phyloP scores from a whole-genome alignment of 2,329 filamentous ascomycete genomes.

The Neonectria coccinea region DNA sequence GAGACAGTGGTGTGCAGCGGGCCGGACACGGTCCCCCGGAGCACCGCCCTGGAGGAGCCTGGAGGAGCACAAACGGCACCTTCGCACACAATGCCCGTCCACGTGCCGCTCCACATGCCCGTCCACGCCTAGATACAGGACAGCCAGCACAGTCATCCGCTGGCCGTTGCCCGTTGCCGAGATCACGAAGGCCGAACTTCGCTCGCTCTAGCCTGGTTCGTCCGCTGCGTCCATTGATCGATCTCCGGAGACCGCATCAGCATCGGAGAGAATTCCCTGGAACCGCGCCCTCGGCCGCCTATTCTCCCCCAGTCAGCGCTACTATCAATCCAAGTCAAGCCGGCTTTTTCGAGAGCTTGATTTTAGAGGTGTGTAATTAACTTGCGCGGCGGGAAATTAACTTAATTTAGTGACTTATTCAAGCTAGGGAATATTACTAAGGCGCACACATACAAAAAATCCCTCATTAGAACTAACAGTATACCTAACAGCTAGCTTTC shows the following conservation, averaged over 20 bases:
- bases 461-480: too few relatives aligned
- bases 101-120: slow-evolving; percentile 22
- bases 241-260: background rate
- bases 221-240: background rate
- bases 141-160: slow-evolving; percentile 8
- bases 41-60: slow-evolving; percentile 13
- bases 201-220: slow-evolving; percentile 21
- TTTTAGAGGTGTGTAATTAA: too few relatives aligned
- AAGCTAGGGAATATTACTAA: too few relatives aligned
- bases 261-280: slow-evolving; percentile 21
- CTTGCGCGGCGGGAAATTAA: too few relatives aligned
- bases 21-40: slow-evolving; percentile 15
- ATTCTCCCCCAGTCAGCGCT: background rate
- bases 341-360: too few relatives aligned
- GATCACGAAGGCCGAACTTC: slow-evolving; percentile 16
- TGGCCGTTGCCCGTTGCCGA: slow-evolving; percentile 17
- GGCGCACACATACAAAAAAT: too few relatives aligned
- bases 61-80: slow-evolving; percentile 15
- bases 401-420: too few relatives aligned
- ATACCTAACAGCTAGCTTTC: too few relatives aligned
- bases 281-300: slow-evolving; percentile 3
- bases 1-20: slow-evolving; percentile 14
- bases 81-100: slow-evolving; percentile 12
- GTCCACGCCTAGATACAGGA: background rate
- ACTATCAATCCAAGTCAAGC: too few relatives aligned